These are phyloP conservation scores for Leccinum variicolor DNA, from an alignment of 768 basidiomycete genomes.

Conservation along the genomic window DNA sequence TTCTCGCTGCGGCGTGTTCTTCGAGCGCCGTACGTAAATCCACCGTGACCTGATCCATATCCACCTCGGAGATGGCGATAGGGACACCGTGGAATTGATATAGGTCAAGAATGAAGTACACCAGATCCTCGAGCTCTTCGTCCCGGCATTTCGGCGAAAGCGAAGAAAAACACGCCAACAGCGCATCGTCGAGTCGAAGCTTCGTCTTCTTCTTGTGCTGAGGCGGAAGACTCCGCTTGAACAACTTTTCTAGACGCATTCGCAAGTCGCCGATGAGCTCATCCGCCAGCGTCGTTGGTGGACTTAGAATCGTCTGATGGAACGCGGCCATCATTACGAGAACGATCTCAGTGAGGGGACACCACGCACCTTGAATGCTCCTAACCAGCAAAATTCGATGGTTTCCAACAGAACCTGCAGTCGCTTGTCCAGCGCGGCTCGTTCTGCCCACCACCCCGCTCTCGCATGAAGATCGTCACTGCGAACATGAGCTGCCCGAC, in stretches of 20 bases:
- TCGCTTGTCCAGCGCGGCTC: slow-evolving; percentile 71
- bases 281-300: slow-evolving; percentile 38
- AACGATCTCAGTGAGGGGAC: neutral
- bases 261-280: slow-evolving; percentile 57
- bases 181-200: slow-evolving; percentile 62
- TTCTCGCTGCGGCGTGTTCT: slow-evolving; percentile 51
- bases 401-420: slow-evolving; percentile 72
- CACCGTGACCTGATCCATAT: slow-evolving; percentile 84
- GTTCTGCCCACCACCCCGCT: slow-evolving; percentile 82
- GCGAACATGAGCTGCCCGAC: slow-evolving; percentile 67
- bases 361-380: slow-evolving; percentile 84
- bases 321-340: neutral
- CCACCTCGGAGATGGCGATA: slow-evolving; percentile 87
- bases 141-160: slow-evolving; percentile 80
- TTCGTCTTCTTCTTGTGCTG: slow-evolving; percentile 59
- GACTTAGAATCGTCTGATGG: slow-evolving; percentile 57
- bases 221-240: slow-evolving; percentile 58
- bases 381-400: slow-evolving; percentile 96
- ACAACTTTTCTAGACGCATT: slow-evolving; percentile 68
- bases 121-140: slow-evolving; percentile 93
- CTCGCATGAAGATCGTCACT: slow-evolving; percentile 62
- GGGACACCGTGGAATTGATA: slow-evolving; percentile 92
- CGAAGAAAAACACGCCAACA: slow-evolving; percentile 85
- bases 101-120: slow-evolving; percentile 90
- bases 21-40: slow-evolving; percentile 78